Evolutionary conservation across 139 green algal species (phyloP).

Genomic region (Chloropicon primus): DNA sequence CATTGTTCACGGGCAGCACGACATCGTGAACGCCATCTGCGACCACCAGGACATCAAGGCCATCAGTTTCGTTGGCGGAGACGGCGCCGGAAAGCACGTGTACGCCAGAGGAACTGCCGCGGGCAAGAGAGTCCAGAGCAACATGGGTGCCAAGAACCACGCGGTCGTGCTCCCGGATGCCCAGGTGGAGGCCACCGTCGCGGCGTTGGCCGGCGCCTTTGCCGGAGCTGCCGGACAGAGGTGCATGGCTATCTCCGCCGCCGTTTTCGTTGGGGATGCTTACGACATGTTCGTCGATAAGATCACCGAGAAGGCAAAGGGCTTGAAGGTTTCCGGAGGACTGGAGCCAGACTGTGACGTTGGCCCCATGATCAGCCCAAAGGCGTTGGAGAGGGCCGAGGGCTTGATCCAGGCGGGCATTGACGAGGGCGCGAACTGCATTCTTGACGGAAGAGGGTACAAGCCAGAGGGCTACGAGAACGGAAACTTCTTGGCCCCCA

Average conservation of each 20-base stretch:
- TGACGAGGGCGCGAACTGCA: slow-evolving; percentile 24
- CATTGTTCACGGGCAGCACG: slow-evolving; percentile 65
- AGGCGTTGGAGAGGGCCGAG: slow-evolving; percentile 45
- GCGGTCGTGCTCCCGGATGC: slow-evolving; percentile 90
- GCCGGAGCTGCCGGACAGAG: slow-evolving; percentile 92
- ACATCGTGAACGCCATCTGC: slow-evolving; percentile 75
- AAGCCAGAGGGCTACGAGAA: slow-evolving; percentile 21
- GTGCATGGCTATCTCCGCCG: slow-evolving; percentile 90
- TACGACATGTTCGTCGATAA: slow-evolving; percentile 5
- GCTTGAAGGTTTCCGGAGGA: slow-evolving; percentile 63
- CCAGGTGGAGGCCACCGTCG: slow-evolving; percentile 49
- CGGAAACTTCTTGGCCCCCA: slow-evolving; percentile 88
- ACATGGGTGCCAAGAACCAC: slow-evolving; percentile 97
- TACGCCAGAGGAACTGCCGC: slow-evolving; percentile 52
- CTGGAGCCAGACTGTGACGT: slow-evolving; percentile 64
- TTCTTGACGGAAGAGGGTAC: neutral
- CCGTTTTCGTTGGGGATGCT: slow-evolving; percentile 76
- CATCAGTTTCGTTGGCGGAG: slow-evolving; percentile 80
- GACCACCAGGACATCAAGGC: slow-evolving; percentile 85
- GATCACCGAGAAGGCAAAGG: slow-evolving; percentile 36
- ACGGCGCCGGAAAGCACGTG: slow-evolving; percentile 60
- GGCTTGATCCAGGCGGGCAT: slow-evolving; percentile 50
- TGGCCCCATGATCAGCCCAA: slow-evolving; percentile 69
- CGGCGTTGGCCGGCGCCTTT: slow-evolving; percentile 65
- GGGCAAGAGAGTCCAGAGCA: slow-evolving; percentile 85